Conservation (phyloP, 139 green algal genomes). For the Limnomonas spitsbergensis region DNA sequence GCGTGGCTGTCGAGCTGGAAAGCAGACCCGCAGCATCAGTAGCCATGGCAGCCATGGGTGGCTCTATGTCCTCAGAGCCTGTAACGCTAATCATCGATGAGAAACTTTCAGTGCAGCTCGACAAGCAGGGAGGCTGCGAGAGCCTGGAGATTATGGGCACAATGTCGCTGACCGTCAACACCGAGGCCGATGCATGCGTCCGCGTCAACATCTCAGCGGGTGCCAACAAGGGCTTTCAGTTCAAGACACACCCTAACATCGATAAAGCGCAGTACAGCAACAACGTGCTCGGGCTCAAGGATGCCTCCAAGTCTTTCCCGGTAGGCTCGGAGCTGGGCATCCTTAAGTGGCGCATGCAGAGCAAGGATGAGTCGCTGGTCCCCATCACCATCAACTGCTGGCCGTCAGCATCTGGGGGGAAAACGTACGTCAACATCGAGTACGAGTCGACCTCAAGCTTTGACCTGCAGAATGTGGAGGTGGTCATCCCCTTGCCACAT, state of each 20-base stretch:
- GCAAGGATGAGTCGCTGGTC: conserved; percentile 59
- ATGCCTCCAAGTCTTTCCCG: conserved; percentile 90
- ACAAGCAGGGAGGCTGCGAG: conserved; percentile 88
- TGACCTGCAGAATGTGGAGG: conserved; percentile 89
- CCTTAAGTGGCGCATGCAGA: conserved; percentile 95
- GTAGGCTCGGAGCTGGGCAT: conserved; percentile 82
- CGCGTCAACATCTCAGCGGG: conserved; percentile 51
- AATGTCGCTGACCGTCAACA: conserved; percentile 47
- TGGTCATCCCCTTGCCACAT: conserved; percentile 79
- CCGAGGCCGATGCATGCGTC: conserved; percentile 73
- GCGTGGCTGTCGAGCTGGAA: conserved; percentile 66
- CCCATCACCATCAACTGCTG: conserved; percentile 94
- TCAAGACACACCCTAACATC: conserved; percentile 99
- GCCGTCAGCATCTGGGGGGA: conserved; percentile 78
- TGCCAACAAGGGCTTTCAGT: conserved; percentile 86
- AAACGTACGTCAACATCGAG: conserved; percentile 98
- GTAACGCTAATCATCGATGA: conserved; percentile 73
- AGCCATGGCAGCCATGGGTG: conserved; percentile 7
- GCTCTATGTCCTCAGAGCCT: conserved; percentile 38
- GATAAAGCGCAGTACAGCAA: conserved; percentile 87
- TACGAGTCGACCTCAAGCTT: conserved; percentile 83
- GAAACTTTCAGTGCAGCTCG: conserved; percentile 76
- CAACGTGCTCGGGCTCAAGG: conserved; percentile 85
- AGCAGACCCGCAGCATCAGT: conserved; percentile 10
- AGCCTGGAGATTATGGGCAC: conserved; percentile 86